Conservation (phyloP, 192 early-diverging fungal genomes). For the Helicostylum pulchrum region DNA sequence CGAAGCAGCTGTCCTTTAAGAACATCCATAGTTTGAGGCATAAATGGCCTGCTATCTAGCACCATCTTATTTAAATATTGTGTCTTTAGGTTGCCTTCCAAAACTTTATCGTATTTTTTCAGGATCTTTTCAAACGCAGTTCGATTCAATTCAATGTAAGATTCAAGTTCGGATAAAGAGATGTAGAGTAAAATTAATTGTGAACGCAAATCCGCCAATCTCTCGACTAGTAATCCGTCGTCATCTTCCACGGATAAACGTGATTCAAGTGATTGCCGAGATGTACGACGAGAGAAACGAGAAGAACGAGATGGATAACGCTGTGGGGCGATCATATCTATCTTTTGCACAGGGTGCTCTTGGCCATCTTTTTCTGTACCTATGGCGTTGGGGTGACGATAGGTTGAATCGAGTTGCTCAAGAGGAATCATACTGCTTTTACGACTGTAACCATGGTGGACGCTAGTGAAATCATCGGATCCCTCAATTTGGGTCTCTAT, state of each 20-base stretch:
- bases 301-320: background rate
- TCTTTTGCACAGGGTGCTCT: background rate
- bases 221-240: constrained; percentile 8
- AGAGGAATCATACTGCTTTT: background rate
- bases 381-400: background rate
- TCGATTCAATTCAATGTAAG: constrained; percentile 78
- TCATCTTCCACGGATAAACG: constrained; percentile 1
- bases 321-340: background rate
- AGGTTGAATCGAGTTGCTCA: constrained; percentile 3
- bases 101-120: constrained; percentile 91
- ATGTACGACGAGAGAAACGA: background rate
- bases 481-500: constrained; percentile 20
- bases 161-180: constrained; percentile 70
- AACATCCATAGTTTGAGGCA: constrained; percentile 41
- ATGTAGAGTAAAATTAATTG: constrained; percentile 39
- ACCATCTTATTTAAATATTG: constrained; percentile 48
- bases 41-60: constrained; percentile 54
- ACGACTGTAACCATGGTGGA: background rate
- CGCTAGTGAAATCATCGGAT: background rate
- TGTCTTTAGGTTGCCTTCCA: constrained; percentile 42
- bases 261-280: constrained; percentile 25
- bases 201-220: constrained; percentile 21
- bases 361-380: background rate
- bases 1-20: constrained; percentile 47
- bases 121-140: constrained; percentile 86